Evolutionary conservation across 306 rosid genomes (phyloP).

Genomic region (Cicer bijugum): DNA sequence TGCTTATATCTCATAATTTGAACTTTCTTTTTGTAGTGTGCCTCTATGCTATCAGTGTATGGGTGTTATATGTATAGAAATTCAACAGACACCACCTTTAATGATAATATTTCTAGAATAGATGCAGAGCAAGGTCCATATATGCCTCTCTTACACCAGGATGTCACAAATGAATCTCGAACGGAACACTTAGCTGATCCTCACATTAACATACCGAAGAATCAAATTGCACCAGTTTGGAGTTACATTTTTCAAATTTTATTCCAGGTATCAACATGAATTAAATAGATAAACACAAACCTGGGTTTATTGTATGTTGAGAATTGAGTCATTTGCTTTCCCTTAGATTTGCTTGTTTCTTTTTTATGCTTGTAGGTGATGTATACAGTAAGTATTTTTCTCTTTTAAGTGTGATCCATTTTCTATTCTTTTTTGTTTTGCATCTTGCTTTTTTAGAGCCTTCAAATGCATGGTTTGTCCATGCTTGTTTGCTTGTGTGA

Average conservation of each 20-base stretch:
- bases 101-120: conserved; percentile 45
- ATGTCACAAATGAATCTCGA: conserved; percentile 44
- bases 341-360: conserved; percentile 18
- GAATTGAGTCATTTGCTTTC: conserved; percentile 27
- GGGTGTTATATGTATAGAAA: conserved; percentile 62
- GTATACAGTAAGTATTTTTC: neutral
- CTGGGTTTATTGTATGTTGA: neutral
- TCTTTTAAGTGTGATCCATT: conserved; percentile 8
- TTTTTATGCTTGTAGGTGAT: conserved; percentile 1
- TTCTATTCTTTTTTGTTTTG: conserved; percentile 6
- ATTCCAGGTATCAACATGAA: conserved; percentile 58
- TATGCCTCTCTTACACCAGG: conserved; percentile 54
- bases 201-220: conserved; percentile 16
- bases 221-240: conserved; percentile 45
- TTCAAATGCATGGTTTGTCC: conserved; percentile 27
- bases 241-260: conserved; percentile 52
- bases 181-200: conserved; percentile 43
- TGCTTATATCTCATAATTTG: conserved; percentile 33
- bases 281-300: conserved; percentile 10
- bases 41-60: conserved; percentile 60
- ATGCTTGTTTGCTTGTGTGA: conserved; percentile 4
- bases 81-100: conserved; percentile 32
- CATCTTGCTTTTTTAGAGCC: conserved; percentile 8
- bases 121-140: conserved; percentile 63
- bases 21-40: conserved; percentile 61